Conservation (phyloP, 1,139 yeast species). For the Pichia sp. region DNA sequence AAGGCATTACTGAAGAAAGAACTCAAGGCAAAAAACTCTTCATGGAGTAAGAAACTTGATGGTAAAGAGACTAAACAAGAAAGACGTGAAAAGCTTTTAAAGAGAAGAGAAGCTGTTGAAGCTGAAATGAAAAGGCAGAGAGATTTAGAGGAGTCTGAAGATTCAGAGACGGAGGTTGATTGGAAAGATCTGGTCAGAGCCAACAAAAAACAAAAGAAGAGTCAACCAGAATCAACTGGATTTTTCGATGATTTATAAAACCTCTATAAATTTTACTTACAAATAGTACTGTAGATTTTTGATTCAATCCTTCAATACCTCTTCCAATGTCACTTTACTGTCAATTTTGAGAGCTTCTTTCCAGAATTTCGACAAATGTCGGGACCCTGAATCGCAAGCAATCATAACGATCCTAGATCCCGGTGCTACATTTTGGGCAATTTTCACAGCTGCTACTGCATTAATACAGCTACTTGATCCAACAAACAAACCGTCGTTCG, state of each 20-base stretch:
- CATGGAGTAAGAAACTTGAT: conserved; percentile 74
- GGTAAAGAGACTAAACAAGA: conserved; percentile 56
- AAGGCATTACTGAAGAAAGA: conserved; percentile 40
- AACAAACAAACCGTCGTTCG: conserved; percentile 80
- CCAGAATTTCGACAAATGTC: conserved; percentile 93
- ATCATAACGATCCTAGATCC: conserved; percentile 77
- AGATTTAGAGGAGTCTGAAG: conserved; percentile 25
- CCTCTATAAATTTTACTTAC: no score
- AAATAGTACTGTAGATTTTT: background rate
- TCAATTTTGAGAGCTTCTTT: conserved; percentile 40
- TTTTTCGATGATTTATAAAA: conserved; percentile 62
- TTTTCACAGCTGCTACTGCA: conserved; percentile 78
- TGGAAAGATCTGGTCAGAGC: conserved; percentile 81
- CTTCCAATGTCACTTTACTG: conserved; percentile 15
- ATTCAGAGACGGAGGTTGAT: conserved; percentile 50
- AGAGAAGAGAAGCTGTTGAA: conserved; percentile 57
- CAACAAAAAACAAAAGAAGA: conserved; percentile 49
- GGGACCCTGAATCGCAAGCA: conserved; percentile 86
- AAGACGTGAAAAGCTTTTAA: conserved; percentile 54
- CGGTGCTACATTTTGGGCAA: conserved; percentile 45
- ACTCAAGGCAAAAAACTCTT: conserved; percentile 44
- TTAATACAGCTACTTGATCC: conserved; percentile 92
- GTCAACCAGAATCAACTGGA: conserved; percentile 38
- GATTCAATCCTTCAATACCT: conserved; percentile 11
- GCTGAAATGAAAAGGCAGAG: conserved; percentile 40